These are phyloP conservation scores for Hawksworthiomyces lignivorus DNA, from an alignment of 2,329 filamentous ascomycete species.

Conservation along the genomic window DNA sequence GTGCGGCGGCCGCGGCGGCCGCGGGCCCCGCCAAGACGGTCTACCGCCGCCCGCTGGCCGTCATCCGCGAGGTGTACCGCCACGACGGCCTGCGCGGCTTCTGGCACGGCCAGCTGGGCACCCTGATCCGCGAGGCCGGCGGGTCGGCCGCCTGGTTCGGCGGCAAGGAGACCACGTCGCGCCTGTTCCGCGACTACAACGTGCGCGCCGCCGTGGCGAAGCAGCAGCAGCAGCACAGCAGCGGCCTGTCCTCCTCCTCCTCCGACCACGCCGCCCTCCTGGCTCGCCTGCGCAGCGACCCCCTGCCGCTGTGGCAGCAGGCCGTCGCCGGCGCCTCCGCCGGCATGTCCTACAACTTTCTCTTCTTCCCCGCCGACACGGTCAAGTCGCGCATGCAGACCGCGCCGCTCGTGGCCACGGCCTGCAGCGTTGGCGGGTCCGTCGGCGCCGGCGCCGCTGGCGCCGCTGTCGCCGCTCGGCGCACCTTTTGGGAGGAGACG, in stretches of 20 bases:
- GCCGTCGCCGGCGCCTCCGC: constrained; percentile 80
- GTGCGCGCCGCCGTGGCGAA: constrained; percentile 31
- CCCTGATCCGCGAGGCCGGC: constrained; percentile 86
- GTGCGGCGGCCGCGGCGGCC: constrained; percentile 43
- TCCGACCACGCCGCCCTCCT: constrained; percentile 36
- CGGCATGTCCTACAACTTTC: constrained; percentile 91
- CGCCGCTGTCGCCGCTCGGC: constrained; percentile 34
- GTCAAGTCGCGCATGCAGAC: constrained; percentile 98
- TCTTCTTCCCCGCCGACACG: constrained; percentile 95
- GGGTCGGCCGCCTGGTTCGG: constrained; percentile 95
- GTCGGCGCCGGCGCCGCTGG: neutral
- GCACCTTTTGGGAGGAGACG: constrained; percentile 66
- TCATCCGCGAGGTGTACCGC: constrained; percentile 73
- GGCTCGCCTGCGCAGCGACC: constrained; percentile 35
- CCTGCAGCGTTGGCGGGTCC: too few relatives aligned
- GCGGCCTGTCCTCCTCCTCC: constrained; percentile 1
- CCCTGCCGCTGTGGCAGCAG: constrained; percentile 77
- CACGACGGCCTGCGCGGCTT: constrained; percentile 80
- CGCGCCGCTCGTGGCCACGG: constrained; percentile 48
- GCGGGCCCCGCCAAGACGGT: constrained; percentile 32
- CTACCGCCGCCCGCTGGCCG: constrained; percentile 50
- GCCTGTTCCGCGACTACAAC: constrained; percentile 57
- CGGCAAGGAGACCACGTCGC: constrained; percentile 71
- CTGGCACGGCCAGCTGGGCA: constrained; percentile 92
- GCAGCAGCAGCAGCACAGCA: neutral